Evolutionary conservation across 1,284 basidiomycete genomes (phyloP), one percentile per base, ranked within the genome.

Genomic region (Flammula alnicola): DNA sequence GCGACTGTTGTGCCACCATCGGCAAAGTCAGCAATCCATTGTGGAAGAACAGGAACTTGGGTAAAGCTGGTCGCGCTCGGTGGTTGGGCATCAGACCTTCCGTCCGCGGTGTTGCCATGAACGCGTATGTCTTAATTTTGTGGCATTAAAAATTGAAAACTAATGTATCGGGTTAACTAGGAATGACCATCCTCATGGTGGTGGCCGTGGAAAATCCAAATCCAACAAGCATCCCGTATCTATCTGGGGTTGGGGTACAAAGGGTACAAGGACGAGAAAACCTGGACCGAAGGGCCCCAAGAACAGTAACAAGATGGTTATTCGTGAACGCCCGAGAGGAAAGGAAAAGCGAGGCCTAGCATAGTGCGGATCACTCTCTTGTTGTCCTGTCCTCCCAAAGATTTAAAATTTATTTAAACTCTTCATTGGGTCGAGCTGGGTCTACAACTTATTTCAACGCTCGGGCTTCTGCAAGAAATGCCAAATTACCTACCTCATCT

Each of bases 101-200:
- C 56, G 94, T 98, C 26, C 86, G 96, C 68, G 96, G 96, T 88
- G 87, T 98, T 55, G 96, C 96, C 20, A 98, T 98, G 96, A 99
- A 99, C 73, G 88, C 93, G 81, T 94, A 70, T 42, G 86, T 81
- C 32, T 26, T 42, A 22, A 29, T 32, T 23, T 42, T 49, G 20
- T 39, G 19, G 17, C 19, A 9, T 29, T 39, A 41, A 42, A 30
- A 25, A 42, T 32, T 19, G 38, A 43, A 50, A 19, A 57, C 40
- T 32, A 46, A 52, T 46, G 49, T 40, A 30, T 40, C 38, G 20
- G 23, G 38, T 10, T 33, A 16, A 41, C 40, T 36, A 93, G 90
- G 33, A 79, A 81, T 53, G 96, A 98, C 71, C 96, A 99, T 73
- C 95, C 96, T 56, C 95, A 95, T 70, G 96, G 96, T 74, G 96